Conservation (phyloP, 768 basidiomycete genomes). For the Lactarius akahatsu region DNA sequence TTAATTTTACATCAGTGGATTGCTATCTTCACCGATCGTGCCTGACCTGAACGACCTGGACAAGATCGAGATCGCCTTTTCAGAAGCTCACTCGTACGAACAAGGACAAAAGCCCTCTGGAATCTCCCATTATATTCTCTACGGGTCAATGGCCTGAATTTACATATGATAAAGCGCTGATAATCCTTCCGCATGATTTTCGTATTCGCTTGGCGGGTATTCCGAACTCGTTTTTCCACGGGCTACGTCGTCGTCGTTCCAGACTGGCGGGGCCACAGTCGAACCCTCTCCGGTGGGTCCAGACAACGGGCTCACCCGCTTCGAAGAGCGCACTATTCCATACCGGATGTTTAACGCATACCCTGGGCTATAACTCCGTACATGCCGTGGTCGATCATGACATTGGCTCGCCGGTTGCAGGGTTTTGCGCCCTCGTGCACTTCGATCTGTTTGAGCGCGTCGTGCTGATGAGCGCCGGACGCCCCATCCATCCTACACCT, state of each 20-base stretch:
- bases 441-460: constrained; percentile 57
- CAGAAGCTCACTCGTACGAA: neutral
- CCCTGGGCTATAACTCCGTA: constrained; percentile 49
- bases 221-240: too few species aligned
- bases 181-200: too few species aligned
- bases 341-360: constrained; percentile 51
- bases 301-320: constrained; percentile 36
- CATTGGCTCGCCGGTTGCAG: constrained; percentile 55
- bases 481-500: constrained; percentile 36
- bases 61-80: neutral
- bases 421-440: constrained; percentile 50
- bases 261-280: constrained; percentile 42
- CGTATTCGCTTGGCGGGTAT: too few species aligned
- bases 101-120: neutral
- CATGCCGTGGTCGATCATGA: constrained; percentile 61
- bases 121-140: neutral
- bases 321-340: constrained; percentile 50
- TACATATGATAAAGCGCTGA: too few species aligned
- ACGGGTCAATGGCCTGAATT: too few species aligned
- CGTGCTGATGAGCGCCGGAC: constrained; percentile 53
- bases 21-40: neutral
- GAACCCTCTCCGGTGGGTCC: constrained; percentile 32
- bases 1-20: constrained; percentile 5
- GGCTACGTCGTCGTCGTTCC: too few species aligned
- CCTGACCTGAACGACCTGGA: neutral